Percentiles rank a stretch among this genome's conserved stretches.
Conservation (phyloP, 257 asterid genomes). For the Capsicum rhomboideum region DNA sequence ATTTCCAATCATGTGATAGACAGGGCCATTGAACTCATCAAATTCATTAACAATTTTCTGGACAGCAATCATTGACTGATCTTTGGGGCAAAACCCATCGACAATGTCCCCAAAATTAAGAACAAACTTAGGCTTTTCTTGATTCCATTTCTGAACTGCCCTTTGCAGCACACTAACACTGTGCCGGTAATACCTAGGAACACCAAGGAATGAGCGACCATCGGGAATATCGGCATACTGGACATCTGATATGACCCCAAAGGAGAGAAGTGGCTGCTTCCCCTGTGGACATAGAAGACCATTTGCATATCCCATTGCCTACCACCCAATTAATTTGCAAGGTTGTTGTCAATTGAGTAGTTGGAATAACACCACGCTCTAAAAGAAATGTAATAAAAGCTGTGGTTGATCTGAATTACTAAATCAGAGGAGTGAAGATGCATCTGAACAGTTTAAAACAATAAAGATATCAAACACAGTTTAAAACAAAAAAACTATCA, state of each 20-base stretch:
- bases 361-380: neutral
- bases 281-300: conserved; percentile 27
- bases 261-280: conserved; percentile 71
- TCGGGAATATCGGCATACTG: conserved; percentile 94
- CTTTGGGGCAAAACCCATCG: conserved; percentile 86
- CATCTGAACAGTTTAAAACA: neutral
- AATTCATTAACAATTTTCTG: conserved; percentile 45
- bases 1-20: conserved; percentile 89
- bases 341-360: neutral
- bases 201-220: conserved; percentile 84
- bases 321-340: conserved; percentile 1
- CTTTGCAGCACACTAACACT: conserved; percentile 67
- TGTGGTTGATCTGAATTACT: neutral
- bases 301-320: conserved; percentile 49
- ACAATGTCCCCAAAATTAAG: conserved; percentile 81
- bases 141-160: conserved; percentile 61
- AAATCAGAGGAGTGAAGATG: neutral
- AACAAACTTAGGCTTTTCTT: conserved; percentile 38
- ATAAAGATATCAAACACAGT: neutral
- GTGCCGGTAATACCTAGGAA: conserved; percentile 87
- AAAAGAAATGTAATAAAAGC: neutral
- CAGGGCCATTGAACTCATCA: conserved; percentile 45
- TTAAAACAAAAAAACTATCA: neutral
- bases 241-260: conserved; percentile 93
- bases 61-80: conserved; percentile 50